Base-by-base conservation (phyloP, 2,329 filamentous ascomycete genomes). In the Leptographium radiaticola region DNA sequence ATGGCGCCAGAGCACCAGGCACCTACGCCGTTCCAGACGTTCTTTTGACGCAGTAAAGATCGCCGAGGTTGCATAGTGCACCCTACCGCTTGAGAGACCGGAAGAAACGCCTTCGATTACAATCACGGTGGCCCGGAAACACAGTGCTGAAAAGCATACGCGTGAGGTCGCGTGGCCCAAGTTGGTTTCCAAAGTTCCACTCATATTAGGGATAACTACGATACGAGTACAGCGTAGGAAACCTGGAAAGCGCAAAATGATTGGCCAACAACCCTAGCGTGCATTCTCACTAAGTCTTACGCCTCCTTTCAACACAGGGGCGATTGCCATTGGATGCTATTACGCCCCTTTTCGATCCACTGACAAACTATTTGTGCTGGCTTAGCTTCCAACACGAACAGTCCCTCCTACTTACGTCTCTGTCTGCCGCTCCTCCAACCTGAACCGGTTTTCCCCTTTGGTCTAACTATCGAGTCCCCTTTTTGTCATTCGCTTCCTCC, bases 1-100 rank as follows among this genome's bases (percentile, higher is more conserved):
- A 6, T 18, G n/a, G 40, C 40, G 11, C 18, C n/a, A 5, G 40
- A 25, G 25, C 25, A 25, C 25, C 25, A 25, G 25, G 40, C n/a
- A 40, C 8, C 40, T 4, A 16, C 3, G 2, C 40, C 49, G n/a
- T 4, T 25, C 7, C 44, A 43, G 6, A 40, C 13, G 30, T 54
- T 57, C 43, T 46, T 51, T 44, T 51, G 47, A 49, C 11, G 10
- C 87, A 4, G 94, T 67, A 59, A 90, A 93, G 1, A 80, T 67
- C 1, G 70, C 67, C 38, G 69, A 58, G 20, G 79, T 67, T 2
- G 68, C 67, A 34, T 42, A 68, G 58, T 31, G 60, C 62, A 10
- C 30, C 40, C 64, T 62, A 43, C 76, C 61, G 1, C 66, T 63
- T 58, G 78, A 77, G 1, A 71, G 0, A 94, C n/a, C n/a, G 25